phyloP scores from a whole-genome alignment of 306 rosid genomes.

The Hippophae tibetana region DNA sequence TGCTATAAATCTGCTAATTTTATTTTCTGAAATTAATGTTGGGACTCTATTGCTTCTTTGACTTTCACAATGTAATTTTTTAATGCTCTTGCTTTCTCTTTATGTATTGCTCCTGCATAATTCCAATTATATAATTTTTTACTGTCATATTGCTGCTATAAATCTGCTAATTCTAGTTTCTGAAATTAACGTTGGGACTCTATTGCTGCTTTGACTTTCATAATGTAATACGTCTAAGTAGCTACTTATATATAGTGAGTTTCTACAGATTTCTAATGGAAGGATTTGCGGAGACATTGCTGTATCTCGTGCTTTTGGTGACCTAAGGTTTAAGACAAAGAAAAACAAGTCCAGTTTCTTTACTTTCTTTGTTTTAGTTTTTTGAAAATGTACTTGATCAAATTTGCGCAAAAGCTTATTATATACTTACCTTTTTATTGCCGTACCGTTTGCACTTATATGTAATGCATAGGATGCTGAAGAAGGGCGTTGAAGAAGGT shows the following conservation, averaged over 20 bases:
- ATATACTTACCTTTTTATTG: constrained; percentile 22
- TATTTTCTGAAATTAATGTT: too few species aligned
- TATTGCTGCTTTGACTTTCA: too few species aligned
- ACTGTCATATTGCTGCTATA: too few species aligned
- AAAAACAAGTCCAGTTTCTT: constrained; percentile 61
- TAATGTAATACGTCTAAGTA: too few species aligned
- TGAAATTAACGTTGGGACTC: too few species aligned
- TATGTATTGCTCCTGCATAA: too few species aligned
- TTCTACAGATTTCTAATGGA: constrained; percentile 64
- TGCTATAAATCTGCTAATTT: too few species aligned
- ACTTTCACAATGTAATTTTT: too few species aligned
- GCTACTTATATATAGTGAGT: background rate
- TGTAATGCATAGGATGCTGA: constrained; percentile 62
- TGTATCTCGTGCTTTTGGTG: constrained; percentile 96
- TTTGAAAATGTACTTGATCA: background rate
- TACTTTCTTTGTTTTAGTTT: constrained; percentile 19
- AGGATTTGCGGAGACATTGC: constrained; percentile 97
- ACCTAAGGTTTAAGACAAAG: constrained; percentile 79
- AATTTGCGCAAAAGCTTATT: constrained; percentile 4
- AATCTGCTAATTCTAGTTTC: too few species aligned
- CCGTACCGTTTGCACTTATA: constrained; percentile 22
- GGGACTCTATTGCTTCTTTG: too few species aligned
- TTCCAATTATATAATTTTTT: too few species aligned
- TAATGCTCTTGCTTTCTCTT: too few species aligned
- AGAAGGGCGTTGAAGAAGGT: constrained; percentile 71